A percentile compares a stretch with the other conserved stretches of the same genome.
Evolutionary conservation across 139 green algal species (phyloP).

Genomic region (Microglena sp.): DNA sequence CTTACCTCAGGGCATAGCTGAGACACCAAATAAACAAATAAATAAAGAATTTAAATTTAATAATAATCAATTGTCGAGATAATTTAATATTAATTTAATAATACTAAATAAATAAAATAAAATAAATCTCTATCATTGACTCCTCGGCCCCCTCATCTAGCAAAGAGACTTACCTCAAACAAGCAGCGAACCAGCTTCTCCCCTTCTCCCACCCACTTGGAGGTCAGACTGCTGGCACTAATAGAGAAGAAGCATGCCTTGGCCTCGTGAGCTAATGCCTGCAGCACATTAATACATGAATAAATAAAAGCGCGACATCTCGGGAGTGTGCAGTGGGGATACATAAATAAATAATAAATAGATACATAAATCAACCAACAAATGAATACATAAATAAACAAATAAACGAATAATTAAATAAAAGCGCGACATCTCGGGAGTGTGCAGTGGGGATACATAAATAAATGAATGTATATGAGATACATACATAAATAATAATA

Average conservation of each 20-base stretch:
- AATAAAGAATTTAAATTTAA: no score
- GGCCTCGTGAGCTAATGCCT: conserved; percentile 17
- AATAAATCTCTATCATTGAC: neutral
- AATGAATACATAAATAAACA: no score
- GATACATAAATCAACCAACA: neutral
- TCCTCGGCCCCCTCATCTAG: neutral
- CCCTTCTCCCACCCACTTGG: conserved; percentile 77
- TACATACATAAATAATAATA: neutral
- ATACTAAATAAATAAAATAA: neutral
- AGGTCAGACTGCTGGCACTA: conserved; percentile 66
- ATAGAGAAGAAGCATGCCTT: conserved; percentile 79
- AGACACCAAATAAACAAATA: no score
- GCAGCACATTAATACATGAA: neutral
- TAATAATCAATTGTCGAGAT: neutral
- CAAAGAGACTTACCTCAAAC: conserved; percentile 44
- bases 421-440: neutral
- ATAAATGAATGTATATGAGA: no score
- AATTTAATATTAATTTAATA: neutral
- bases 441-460: neutral
- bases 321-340: neutral
- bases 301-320: neutral
- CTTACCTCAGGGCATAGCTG: no score
- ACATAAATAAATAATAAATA: neutral
- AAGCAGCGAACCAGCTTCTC: conserved; percentile 86
- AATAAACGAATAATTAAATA: neutral